A percentile compares a stretch with the other conserved stretches of the same genome.
These are phyloP conservation scores for Rhodotorula toruloides DNA, from an alignment of 768 basidiomycete species.

Conservation along the genomic window DNA sequence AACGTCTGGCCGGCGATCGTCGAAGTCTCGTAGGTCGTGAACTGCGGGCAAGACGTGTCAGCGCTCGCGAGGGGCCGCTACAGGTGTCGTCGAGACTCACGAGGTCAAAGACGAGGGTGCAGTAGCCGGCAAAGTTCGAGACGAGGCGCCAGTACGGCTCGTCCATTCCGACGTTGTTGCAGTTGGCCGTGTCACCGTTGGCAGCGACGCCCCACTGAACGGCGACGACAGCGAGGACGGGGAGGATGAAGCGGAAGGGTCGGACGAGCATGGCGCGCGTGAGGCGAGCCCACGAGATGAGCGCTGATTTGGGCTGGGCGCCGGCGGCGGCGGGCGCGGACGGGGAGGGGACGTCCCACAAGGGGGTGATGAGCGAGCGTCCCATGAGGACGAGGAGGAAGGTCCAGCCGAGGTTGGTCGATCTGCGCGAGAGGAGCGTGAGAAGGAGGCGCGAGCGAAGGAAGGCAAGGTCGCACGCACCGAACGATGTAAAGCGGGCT, in stretches of 20 bases:
- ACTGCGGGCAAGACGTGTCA: too few relatives aligned
- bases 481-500: constrained; percentile 42
- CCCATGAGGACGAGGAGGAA: constrained; percentile 44
- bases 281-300: constrained; percentile 43
- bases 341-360: constrained; percentile 42
- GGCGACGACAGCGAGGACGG: constrained; percentile 42
- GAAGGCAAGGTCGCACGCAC: constrained; percentile 10
- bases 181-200: constrained; percentile 39
- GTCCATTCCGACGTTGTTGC: constrained; percentile 44
- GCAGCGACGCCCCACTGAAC: constrained; percentile 44
- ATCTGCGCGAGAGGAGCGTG: constrained; percentile 16
- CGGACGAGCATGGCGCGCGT: constrained; percentile 43
- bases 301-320: constrained; percentile 36
- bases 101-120: constrained; percentile 42
- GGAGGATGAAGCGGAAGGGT: constrained; percentile 45
- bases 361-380: constrained; percentile 41
- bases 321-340: neutral
- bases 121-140: constrained; percentile 39
- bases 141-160: constrained; percentile 44
- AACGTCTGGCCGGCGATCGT: constrained; percentile 42
- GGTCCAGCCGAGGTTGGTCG: constrained; percentile 41
- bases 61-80: too few relatives aligned
- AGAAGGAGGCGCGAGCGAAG: neutral
- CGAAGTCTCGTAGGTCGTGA: constrained; percentile 41
- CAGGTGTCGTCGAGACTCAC: constrained; percentile 37